These are phyloP conservation scores for Hypocrella siamensis DNA, from an alignment of 2,329 filamentous ascomycete genomes.

Conservation along the genomic window DNA sequence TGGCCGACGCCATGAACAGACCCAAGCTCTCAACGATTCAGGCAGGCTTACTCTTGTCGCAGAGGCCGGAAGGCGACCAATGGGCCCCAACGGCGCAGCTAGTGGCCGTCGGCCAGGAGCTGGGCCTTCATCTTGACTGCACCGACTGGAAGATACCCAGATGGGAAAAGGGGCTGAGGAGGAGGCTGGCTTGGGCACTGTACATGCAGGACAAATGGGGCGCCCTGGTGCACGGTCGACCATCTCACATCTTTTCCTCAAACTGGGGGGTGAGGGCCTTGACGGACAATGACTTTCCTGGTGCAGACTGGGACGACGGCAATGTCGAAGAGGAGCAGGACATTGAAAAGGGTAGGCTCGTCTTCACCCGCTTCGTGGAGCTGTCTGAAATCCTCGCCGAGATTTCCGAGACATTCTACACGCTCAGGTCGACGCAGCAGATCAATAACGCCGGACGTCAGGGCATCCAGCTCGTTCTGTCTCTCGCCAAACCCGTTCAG, in stretches of 20 bases:
- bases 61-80: constrained; percentile 61
- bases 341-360: constrained; percentile 48
- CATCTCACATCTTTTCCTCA: constrained; percentile 52
- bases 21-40: constrained; percentile 73
- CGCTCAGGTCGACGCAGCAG: constrained; percentile 56
- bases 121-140: constrained; percentile 81
- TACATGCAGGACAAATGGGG: constrained; percentile 95
- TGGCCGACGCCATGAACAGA: constrained; percentile 63
- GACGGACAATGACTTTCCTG: constrained; percentile 54
- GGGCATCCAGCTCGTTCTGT: constrained; percentile 57
- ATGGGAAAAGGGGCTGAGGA: constrained; percentile 76
- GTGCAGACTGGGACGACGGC: constrained; percentile 50
- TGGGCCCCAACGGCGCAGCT: constrained; percentile 79
- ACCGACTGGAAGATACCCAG: constrained; percentile 71
- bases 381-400: constrained; percentile 63
- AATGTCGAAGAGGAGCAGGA: constrained; percentile 47
- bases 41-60: constrained; percentile 58
- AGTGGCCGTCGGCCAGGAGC: constrained; percentile 72
- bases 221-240: constrained; percentile 68
- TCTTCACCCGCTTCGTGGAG: constrained; percentile 63
- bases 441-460: constrained; percentile 51
- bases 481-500: constrained; percentile 67
- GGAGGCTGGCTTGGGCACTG: constrained; percentile 76
- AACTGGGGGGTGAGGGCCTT: constrained; percentile 66
- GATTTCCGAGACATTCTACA: constrained; percentile 73